These are phyloP conservation scores for Blastocystis sp. DNA, from an alignment of 352 stramenopile genomes.

Conservation along the genomic window DNA sequence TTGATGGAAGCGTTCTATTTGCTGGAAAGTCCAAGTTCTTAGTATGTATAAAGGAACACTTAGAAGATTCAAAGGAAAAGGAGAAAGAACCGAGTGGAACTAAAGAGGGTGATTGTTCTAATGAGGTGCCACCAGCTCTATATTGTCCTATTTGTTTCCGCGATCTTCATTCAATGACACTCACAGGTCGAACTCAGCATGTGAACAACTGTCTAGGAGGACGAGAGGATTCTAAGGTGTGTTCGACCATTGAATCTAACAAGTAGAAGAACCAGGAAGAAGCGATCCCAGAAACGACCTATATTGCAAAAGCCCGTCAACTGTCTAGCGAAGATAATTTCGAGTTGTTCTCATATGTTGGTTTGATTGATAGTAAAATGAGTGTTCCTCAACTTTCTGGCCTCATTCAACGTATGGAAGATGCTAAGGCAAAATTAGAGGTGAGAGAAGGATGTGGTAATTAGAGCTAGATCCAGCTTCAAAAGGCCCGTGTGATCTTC, in stretches of 20 bases:
- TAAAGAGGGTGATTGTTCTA: background rate
- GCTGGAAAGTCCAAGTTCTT: conserved; percentile 53
- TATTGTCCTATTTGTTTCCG: conserved; percentile 54
- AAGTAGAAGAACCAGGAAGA: background rate
- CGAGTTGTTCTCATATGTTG: background rate
- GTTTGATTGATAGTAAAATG: background rate
- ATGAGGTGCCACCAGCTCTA: background rate
- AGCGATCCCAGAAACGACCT: background rate
- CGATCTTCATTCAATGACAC: conserved; percentile 27
- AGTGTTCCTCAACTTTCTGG: background rate
- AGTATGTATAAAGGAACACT: background rate
- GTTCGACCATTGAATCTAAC: background rate
- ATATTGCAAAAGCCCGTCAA: background rate
- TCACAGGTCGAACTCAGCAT: conserved; percentile 23
- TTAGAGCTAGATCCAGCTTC: background rate
- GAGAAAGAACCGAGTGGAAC: background rate
- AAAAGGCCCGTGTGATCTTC: background rate
- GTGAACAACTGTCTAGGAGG: conserved; percentile 28
- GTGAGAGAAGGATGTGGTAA: background rate
- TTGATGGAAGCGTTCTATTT: conserved; percentile 6
- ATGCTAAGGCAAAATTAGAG: conserved; percentile 16
- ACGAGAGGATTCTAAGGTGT: background rate
- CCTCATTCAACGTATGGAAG: conserved; percentile 39
- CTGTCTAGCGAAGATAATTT: background rate
- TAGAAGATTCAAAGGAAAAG: background rate